Percentiles rank a stretch among this genome's conserved stretches.
Conservation (phyloP, 1,139 yeast species). For the Casaregolazyma lundiana region DNA sequence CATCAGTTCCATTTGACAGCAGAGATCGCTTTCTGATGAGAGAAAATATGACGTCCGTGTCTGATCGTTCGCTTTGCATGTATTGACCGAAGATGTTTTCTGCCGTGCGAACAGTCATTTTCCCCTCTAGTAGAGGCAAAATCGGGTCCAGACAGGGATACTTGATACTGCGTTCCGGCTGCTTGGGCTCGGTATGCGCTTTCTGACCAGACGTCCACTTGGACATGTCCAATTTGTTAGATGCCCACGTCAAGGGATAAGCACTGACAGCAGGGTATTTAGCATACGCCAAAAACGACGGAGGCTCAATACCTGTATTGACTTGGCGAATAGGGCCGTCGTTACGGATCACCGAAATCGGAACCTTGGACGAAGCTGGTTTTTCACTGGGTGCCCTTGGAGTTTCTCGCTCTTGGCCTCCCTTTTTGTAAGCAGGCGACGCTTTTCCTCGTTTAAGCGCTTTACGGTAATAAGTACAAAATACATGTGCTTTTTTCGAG, state of each 20-base stretch:
- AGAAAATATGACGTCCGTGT: constrained; percentile 4
- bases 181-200: neutral
- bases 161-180: neutral
- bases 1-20: neutral
- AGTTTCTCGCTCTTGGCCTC: neutral
- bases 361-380: neutral
- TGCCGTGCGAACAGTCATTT: neutral
- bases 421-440: constrained; percentile 22
- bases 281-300: constrained; percentile 8
- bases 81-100: constrained; percentile 7
- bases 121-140: constrained; percentile 2
- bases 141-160: constrained; percentile 9
- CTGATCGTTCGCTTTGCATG: constrained; percentile 6
- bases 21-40: constrained; percentile 6
- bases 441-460: constrained; percentile 42
- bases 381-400: neutral
- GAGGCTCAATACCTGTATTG: neutral
- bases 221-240: neutral
- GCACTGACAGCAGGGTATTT: constrained; percentile 9
- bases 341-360: constrained; percentile 5
- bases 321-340: neutral
- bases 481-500: constrained; percentile 22
- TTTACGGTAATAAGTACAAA: constrained; percentile 37
- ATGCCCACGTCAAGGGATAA: constrained; percentile 1
- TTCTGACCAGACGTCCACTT: neutral